Evolutionary conservation across 331 rosid genomes (phyloP), one percentile per base, ranked within the genome.

Genomic region (Prunus yedoensis): DNA sequence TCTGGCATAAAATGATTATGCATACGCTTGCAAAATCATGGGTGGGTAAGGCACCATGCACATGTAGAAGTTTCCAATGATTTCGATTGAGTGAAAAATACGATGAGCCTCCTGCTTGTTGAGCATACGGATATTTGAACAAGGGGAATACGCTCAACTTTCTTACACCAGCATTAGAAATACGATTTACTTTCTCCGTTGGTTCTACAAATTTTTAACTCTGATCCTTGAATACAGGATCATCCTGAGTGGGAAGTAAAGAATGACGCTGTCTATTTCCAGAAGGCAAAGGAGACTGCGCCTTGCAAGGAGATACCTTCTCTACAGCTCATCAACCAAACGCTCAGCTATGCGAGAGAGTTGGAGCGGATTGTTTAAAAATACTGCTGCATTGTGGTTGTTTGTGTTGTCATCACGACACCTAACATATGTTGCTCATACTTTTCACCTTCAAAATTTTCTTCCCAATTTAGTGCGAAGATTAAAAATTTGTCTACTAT

Each of bases 251-350:
- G 99, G 99, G 99, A 90, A 71, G 82, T 89, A 56, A 88, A 85
- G 85, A 84, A 89, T 15, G 88, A 85, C 3, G 70, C 46, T 1
- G 96, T 92, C 61, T 74, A 51, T 78, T 89, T 92, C 87, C 97
- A 90, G 74, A 92, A 88, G 86, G 97, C 94, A 21, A 95, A 92
- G 83, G 99, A 92, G 50, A 84, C 97, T 27, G 87, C 96, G 49
- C 99, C 99, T 12, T 89, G 97, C 96, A 95, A 92, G 89, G 99
- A 95, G 79, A 95, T 95, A 53, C 99, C 97, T 35, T 95, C 97
- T 45, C 87, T 95, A 79, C 99, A 92, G 78, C 96, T 95, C 63
- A 95, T 95, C 90, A 95, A 95, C 87, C 97, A 95, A 84, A 95
- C 99, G 0, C 99, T 92, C 58, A 95, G 99, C 77, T 95, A 92